Evolutionary conservation across 805 yeast genomes (phyloP), one percentile per base, ranked within the genome.

Genomic region (Suhomyces canberraensis): DNA sequence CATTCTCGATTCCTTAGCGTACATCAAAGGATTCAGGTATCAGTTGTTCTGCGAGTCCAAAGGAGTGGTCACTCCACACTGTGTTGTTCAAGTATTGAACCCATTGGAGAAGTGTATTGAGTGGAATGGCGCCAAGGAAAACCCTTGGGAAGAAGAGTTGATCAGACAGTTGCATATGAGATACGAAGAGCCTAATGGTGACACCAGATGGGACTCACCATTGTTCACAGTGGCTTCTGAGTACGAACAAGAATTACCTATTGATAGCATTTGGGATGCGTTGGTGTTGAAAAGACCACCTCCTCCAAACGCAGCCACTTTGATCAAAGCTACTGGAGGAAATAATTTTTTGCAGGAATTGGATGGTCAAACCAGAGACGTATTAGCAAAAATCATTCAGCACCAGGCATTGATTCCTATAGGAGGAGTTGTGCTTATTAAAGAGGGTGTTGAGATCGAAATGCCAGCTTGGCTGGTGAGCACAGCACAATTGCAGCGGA

Each of bases 11-110:
- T 77, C 93, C 1, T 68, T 89, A 50, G 80, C 86, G 27, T 93
- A 93, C 56, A 93, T 93, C 51, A 93, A 93, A 55, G 98, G 98
- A 0, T 89, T 90, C 58, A 69, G 98, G 42, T 93, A 93, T 61
- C 98, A 93, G 60, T 68, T 93, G 36, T 89, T 79, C 58, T 90
- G 97, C 60, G 98, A 93, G 58, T 90, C 96, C 25, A 91, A 90
- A 56, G 83, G 88, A 1, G 68, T 80, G 18, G 72, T 79, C 13
- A 89, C 97, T 1, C 81, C 93, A 2, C 83, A 86, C 45, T 84
- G 95, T 52, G 84, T 90, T 25, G 67, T 91, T 2, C 90, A 91
- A 43, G 81, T 85, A 1, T 74, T 89, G 49, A 77, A 84, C 13
- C 81, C 96, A 0, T 47, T 73, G 4, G 81, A 76, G 1, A 64